phyloP scores from a whole-genome alignment of 2,329 filamentous ascomycete genomes.

The Sarocladium strictum region DNA sequence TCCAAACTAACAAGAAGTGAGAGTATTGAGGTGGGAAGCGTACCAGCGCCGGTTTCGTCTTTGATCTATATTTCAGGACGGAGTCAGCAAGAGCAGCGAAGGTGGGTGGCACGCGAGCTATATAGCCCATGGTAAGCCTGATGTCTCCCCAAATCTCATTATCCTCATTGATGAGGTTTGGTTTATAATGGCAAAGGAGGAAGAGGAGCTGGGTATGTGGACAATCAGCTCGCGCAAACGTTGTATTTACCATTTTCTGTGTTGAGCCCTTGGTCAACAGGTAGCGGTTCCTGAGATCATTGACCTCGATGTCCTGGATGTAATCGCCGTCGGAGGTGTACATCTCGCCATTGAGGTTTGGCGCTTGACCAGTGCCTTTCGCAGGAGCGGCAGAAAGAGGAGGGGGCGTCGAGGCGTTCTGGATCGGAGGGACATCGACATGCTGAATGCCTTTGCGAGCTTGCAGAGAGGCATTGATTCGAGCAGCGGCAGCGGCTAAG shows the following conservation, averaged over 20 bases:
- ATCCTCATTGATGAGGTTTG: background rate
- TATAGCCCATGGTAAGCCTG: slow-evolving; percentile 64
- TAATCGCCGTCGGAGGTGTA: slow-evolving; percentile 96
- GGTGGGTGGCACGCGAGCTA: slow-evolving; percentile 56
- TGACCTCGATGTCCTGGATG: slow-evolving; percentile 98
- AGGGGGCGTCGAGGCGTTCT: slow-evolving; percentile 46
- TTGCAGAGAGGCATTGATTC: slow-evolving; percentile 77
- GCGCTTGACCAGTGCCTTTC: slow-evolving; percentile 24
- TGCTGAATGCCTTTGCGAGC: slow-evolving; percentile 87
- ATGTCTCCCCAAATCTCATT: slow-evolving; percentile 30
- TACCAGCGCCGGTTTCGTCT: slow-evolving; percentile 99
- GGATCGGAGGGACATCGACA: slow-evolving; percentile 80
- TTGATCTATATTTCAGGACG: slow-evolving; percentile 90
- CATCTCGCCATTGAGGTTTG: slow-evolving; percentile 74
- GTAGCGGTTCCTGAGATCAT: slow-evolving; percentile 94
- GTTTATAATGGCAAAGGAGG: slow-evolving; percentile 17
- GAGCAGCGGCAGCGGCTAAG: slow-evolving; percentile 78
- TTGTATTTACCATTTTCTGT: slow-evolving; percentile 97
- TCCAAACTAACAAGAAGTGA: slow-evolving; percentile 40
- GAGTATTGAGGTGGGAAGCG: slow-evolving; percentile 41
- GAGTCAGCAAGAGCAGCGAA: slow-evolving; percentile 94
- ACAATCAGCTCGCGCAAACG: slow-evolving; percentile 18
- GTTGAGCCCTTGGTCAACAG: slow-evolving; percentile 94
- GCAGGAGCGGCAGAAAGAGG: slow-evolving; percentile 34
- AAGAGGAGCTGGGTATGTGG: slow-evolving; percentile 18